Base-by-base conservation (phyloP, 441 rosid genomes). In the Adansonia madagascariensis region DNA sequence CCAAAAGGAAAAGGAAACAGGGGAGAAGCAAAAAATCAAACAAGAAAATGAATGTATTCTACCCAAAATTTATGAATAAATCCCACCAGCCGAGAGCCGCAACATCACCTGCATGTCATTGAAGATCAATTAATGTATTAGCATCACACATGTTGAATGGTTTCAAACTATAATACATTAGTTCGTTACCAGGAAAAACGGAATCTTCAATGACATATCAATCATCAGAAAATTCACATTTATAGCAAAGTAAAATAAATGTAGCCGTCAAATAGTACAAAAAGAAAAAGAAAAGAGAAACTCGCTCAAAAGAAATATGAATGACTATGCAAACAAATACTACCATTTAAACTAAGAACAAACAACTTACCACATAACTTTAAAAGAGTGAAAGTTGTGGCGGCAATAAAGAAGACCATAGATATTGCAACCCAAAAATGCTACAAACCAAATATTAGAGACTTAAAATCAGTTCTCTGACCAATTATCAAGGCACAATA, bases 351-450 rank as follows among this genome's bases (percentile, higher is more conserved):
- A 11, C 31, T 39, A 35, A 69, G 50, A 70, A 73, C 61, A 43
- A 67, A 4, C 46, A 35, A 80, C 89, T 82, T 85, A 90, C 94
- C 92, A 52, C 89, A 90, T 78, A 90, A 79, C 82, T 90, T 90
- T 64, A 90, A 86, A 75, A 88, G 90, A 39, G 92, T 90, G 84
- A 90, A 88, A 61, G 89, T 78, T 53, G 94, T 85, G 5, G 92
- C 94, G 22, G 91, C 94, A 71, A 89, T 85, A 85, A 89, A 81
- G 90, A 90, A 90, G 77, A 90, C 91, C 91, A 85, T 87, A 46
- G 94, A 87, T 86, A 89, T 90, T n/a, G 91, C 88, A 66, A 90
- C 88, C 94, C 91, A 89, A 20, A 90, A 90, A 73, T 90, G 94
- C 94, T 90, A 83, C 79, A 86, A 80, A 80, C 53, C 43, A 77